A percentile compares a stretch with the other conserved stretches of the same genome.
Conservation (phyloP, 345 rosid genomes). For the Eucalyptus paniculata region DNA sequence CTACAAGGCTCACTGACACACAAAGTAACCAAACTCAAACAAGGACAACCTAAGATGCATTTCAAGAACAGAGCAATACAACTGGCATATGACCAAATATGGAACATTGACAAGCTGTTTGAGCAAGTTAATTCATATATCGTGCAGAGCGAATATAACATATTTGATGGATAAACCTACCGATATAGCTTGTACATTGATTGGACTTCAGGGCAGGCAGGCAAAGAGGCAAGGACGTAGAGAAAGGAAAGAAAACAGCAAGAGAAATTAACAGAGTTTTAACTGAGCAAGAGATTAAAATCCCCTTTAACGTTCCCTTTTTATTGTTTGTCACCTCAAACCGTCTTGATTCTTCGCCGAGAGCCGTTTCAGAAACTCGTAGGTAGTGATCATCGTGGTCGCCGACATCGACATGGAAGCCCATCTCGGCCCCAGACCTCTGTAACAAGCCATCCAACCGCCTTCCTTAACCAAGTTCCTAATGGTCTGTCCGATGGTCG, state of each 20-base stretch:
- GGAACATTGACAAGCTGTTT: background rate
- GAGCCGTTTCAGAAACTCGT: constrained; percentile 85
- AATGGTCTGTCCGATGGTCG: constrained; percentile 59
- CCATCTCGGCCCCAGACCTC: constrained; percentile 90
- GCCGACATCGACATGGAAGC: constrained; percentile 97
- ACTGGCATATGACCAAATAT: background rate
- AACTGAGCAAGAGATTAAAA: background rate
- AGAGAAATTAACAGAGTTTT: background rate
- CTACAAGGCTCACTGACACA: background rate
- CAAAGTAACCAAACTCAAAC: background rate
- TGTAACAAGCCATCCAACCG: constrained; percentile 88
- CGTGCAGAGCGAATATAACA: background rate
- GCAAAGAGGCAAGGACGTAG: background rate
- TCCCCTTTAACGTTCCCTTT: background rate
- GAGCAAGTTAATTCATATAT: background rate
- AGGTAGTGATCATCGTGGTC: constrained; percentile 92
- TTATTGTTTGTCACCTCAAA: constrained; percentile 1
- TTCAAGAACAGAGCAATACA: background rate
- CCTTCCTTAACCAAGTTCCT: constrained; percentile 75
- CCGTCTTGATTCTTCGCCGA: constrained; percentile 67
- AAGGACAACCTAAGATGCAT: background rate
- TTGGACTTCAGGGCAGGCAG: background rate
- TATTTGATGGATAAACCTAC: background rate
- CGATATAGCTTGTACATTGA: background rate
- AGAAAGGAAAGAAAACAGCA: background rate